Base-by-base conservation (phyloP, 2,329 filamentous ascomycete species). In the Lasiodiplodia citricola region DNA sequence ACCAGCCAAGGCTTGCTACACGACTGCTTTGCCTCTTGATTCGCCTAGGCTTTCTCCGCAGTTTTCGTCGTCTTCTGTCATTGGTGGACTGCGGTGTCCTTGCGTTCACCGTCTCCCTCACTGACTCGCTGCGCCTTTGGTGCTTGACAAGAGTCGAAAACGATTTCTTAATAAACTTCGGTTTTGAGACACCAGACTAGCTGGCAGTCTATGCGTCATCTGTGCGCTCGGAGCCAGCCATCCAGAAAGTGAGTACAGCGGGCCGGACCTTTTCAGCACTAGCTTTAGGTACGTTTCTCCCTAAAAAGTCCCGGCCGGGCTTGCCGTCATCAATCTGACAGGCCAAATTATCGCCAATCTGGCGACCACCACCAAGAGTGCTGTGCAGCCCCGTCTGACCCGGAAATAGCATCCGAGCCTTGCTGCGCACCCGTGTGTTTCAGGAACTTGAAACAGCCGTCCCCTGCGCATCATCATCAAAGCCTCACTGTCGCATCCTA, bases 41-140 rank as follows among this genome's bases (percentile, higher is more conserved):
- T 35, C n/a, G 60, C 28, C 31, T 37, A 64, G 60, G n/a, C 31
- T 64, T 52, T 37, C 28, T 47, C 31, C 41, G 58, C 58, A 37
- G 18, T 63, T n/a, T 63, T 28, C n/a, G 8, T n/a, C 14, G 2
- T 6, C 8, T 28, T 4, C 25, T 25, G 28, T 28, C n/a, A 64
- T 64, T 64, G 60, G 60, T 21, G 16, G 16, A 13, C 58, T 31
- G 56, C 37, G 4, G 2, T 8, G 18, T 21, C 41, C 37, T 28
- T 44, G 37, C 37, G 37, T 44, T 52, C 8, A 44, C 13, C 51
- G n/a, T 23, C 44, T 14, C 44, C 4, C 10, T n/a, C 47, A n/a
- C 60, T 64, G 60, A 51, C 60, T 64, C 60, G 60, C n/a, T 31
- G 2, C 56, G 21, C 11, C 6, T n/a, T 10, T n/a, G 41, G 14